phyloP scores from a whole-genome alignment of 108 stramenopile genomes.

The Skeletonema potamos region DNA sequence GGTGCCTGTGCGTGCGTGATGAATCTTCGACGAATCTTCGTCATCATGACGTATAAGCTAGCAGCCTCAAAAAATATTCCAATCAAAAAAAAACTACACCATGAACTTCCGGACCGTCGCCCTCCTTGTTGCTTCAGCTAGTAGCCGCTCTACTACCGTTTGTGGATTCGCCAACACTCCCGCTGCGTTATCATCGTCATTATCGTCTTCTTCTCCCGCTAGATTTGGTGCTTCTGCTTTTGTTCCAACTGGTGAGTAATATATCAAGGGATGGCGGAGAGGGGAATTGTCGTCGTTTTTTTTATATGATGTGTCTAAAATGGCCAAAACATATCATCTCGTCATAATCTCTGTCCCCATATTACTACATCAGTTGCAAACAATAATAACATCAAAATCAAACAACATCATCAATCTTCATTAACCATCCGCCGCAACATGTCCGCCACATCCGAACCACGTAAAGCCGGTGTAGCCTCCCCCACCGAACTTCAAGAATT shows the following conservation, averaged over 20 bases:
- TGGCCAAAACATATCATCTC: no score
- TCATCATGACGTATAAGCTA: no score
- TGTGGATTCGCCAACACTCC: background rate
- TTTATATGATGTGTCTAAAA: background rate
- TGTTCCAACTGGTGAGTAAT: background rate
- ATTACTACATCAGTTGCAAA: background rate
- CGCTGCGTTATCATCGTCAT: background rate
- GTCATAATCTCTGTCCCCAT: no score
- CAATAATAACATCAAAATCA: background rate
- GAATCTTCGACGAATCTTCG: no score
- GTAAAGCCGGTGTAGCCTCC: slow-evolving; percentile 70
- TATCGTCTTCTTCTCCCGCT: background rate
- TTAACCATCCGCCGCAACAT: background rate
- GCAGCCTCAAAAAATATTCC: no score
- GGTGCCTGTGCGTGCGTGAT: no score
- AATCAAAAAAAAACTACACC: no score
- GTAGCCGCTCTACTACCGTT: background rate
- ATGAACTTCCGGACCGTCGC: background rate
- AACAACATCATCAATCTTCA: background rate
- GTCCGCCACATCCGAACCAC: background rate
- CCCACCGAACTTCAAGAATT: slow-evolving; percentile 70
- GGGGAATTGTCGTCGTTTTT: no score
- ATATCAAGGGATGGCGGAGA: no score
- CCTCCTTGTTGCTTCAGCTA: background rate
- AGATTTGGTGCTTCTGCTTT: no score